Evolutionary conservation across 2,329 filamentous ascomycete species (phyloP).

Genomic region (Trematosphaeria pertusa): DNA sequence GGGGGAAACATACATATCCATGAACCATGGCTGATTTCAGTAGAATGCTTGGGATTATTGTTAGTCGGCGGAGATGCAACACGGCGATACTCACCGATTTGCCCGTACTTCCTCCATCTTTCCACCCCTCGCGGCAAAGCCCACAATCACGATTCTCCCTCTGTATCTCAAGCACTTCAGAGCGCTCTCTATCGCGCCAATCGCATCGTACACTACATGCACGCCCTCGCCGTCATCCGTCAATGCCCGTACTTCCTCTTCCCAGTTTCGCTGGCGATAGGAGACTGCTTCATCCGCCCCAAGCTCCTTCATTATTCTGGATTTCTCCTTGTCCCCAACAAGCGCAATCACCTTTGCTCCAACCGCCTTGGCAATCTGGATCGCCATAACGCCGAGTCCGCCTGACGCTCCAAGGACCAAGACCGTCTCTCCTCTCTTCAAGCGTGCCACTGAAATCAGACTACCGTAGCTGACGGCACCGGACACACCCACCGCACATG

Average conservation of each 20-base stretch:
- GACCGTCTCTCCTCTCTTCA: constrained; percentile 58
- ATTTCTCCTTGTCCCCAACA: constrained; percentile 57
- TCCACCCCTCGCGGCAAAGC: constrained; percentile 63
- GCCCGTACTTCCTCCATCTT: constrained; percentile 55
- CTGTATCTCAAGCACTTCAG: constrained; percentile 62
- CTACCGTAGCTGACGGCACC: constrained; percentile 63
- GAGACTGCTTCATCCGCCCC: constrained; percentile 55
- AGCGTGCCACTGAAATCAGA: constrained; percentile 50
- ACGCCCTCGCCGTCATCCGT: constrained; percentile 59
- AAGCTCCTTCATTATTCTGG: constrained; percentile 46
- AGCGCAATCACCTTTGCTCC: constrained; percentile 63
- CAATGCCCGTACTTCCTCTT: constrained; percentile 56
- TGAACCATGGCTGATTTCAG: constrained; percentile 32
- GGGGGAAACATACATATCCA: constrained; percentile 28
- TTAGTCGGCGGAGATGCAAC: no score
- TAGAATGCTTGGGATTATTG: no score
- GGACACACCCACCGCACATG: constrained; percentile 62
- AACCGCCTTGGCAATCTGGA: constrained; percentile 61
- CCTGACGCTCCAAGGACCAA: constrained; percentile 64
- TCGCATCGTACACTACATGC: constrained; percentile 65
- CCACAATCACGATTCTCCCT: constrained; percentile 63
- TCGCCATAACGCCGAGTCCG: constrained; percentile 62
- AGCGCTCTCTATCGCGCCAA: constrained; percentile 63
- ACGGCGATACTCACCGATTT: no score
- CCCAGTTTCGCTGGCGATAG: constrained; percentile 56